Percentiles rank a stretch among this genome's conserved stretches.
phyloP scores from a whole-genome alignment of 306 rosid species.

The Sicyos baderoa region DNA sequence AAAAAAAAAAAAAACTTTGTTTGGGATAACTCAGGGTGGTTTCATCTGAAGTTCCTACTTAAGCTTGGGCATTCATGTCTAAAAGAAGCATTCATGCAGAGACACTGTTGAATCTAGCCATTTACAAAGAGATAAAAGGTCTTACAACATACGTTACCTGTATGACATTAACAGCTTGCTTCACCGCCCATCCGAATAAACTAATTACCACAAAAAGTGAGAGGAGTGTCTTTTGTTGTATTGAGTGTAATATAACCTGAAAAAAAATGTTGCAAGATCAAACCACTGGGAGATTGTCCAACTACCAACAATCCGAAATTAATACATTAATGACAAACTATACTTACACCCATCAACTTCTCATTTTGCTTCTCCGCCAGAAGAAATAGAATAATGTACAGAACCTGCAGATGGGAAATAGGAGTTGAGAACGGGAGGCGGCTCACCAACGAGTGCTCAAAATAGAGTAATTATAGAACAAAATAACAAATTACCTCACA shows the following conservation, averaged over 20 bases:
- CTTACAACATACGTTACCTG: slow-evolving; percentile 43
- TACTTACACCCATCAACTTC: slow-evolving; percentile 62
- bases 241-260: slow-evolving; percentile 58
- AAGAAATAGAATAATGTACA: slow-evolving; percentile 68
- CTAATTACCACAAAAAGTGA: slow-evolving; percentile 45
- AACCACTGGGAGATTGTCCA: slow-evolving; percentile 15
- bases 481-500: slow-evolving; percentile 56
- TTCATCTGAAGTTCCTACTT: neutral
- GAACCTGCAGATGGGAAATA: slow-evolving; percentile 52
- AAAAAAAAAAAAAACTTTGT: too few species aligned
- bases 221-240: slow-evolving; percentile 38
- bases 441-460: neutral
- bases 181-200: slow-evolving; percentile 92
- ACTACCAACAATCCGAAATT: slow-evolving; percentile 2
- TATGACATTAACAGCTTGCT: slow-evolving; percentile 71
- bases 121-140: neutral
- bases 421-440: slow-evolving; percentile 14
- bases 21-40: neutral
- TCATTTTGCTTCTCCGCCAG: slow-evolving; percentile 54
- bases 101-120: neutral
- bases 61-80: neutral
- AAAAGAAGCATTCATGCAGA: too few species aligned
- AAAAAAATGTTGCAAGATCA: slow-evolving; percentile 23
- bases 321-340: slow-evolving; percentile 7
- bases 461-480: neutral